Base-by-base conservation (phyloP, 208 protist genomes). In the Naegleria gruberi region DNA sequence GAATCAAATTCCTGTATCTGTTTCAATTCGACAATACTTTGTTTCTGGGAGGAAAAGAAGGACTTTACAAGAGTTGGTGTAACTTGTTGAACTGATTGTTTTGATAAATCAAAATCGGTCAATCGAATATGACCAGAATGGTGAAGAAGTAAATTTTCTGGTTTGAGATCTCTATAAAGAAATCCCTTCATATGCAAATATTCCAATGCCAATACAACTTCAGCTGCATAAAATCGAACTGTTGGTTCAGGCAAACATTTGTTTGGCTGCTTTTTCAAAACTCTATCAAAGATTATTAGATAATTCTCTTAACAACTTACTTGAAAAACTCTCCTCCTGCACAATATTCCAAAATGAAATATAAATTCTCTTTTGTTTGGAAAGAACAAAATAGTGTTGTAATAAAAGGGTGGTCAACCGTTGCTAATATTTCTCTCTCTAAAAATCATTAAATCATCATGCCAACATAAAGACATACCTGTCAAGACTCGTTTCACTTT, bases 141-240 rank as follows among this genome's bases (percentile, higher is more conserved):
- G 85, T 92, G 96, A 51, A 99, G 92, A 93, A 99, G 96, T 47
- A 99, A 95, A 91, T 99, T 98, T 91, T 98, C 97, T 17, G 97
- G 97, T 91, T 99, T 99, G 73, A 99, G 95, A 91, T 99, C 97
- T 81, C 97, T 92, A 91, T 99, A 98, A 45, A 98, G 92, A 86
- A 99, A 96, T 37, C 95, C 92, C 44, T 95, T 95, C 91, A 95
- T 89, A 93, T 99, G 98, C 23, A 99, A 93, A 91, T 98, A 98
- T 90, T 98, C 97, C 15, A 99, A 91, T 8, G 97, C 97, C 41
- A 97, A 95, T 82, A 98, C 95, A 40, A 99, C 93, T 92, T 99
- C 97, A 19, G 97, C 96, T 44, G 96, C 97, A 90, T 95, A 96
- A 88, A 96, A 95, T 37, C 92, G 41, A 23, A 91, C 94, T 19